Evolutionary conservation across 176 grass and related monocot genomes (phyloP).

Genomic region (Oryza brachyantha): DNA sequence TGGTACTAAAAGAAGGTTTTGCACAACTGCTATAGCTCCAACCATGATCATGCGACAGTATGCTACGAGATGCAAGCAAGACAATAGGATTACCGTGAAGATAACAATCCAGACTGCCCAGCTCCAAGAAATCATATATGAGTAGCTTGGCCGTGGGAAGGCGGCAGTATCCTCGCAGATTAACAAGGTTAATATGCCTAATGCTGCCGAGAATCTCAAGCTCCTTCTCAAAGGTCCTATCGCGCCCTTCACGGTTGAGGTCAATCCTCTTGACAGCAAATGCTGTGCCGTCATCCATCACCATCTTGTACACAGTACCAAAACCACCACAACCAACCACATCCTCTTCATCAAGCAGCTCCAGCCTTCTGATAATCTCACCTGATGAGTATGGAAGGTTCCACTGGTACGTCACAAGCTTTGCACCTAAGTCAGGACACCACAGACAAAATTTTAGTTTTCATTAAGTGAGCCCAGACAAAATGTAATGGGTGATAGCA

Average conservation of each 20-base stretch:
- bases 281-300: slow-evolving; percentile 73
- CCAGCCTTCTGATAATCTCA: slow-evolving; percentile 87
- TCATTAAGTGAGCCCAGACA: background rate
- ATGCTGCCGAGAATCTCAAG: slow-evolving; percentile 92
- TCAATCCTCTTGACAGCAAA: slow-evolving; percentile 96
- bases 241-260: slow-evolving; percentile 41
- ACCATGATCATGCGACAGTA: background rate
- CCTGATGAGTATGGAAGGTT: slow-evolving; percentile 85
- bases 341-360: slow-evolving; percentile 83
- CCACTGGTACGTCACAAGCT: slow-evolving; percentile 90
- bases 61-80: background rate
- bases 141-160: slow-evolving; percentile 68
- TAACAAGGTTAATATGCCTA: slow-evolving; percentile 92
- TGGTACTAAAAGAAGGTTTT: background rate
- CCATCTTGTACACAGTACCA: slow-evolving; percentile 92
- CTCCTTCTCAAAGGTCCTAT: slow-evolving; percentile 81
- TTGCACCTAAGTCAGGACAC: slow-evolving; percentile 52
- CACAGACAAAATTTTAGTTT: background rate
- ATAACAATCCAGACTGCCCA: slow-evolving; percentile 80
- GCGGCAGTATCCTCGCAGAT: slow-evolving; percentile 76
- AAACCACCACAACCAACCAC: slow-evolving; percentile 86
- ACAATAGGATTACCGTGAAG: slow-evolving; percentile 58
- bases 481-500: background rate
- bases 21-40: background rate
- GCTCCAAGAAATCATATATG: slow-evolving; percentile 78